Percentiles rank a stretch among this genome's conserved stretches.
Conservation (phyloP, 2,329 filamentous ascomycete genomes). For the Harringtonia lauricola region DNA sequence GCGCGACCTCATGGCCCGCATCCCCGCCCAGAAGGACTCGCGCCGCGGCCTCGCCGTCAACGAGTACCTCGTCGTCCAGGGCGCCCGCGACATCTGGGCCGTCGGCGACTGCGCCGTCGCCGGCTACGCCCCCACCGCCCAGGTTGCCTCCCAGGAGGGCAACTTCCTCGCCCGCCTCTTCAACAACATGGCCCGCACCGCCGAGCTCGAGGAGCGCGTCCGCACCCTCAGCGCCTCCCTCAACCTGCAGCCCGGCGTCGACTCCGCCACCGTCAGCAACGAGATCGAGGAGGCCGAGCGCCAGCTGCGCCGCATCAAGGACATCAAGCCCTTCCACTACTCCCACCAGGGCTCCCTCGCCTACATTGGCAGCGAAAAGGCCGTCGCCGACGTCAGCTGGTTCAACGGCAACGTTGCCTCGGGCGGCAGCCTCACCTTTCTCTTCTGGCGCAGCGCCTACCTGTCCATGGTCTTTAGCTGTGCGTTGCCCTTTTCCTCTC, state of each 20-base stretch:
- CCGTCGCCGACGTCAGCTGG: constrained; percentile 95
- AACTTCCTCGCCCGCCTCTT: constrained; percentile 90
- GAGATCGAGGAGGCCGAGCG: constrained; percentile 83
- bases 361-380: constrained; percentile 94
- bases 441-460: constrained; percentile 98
- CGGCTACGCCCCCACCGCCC: constrained; percentile 93
- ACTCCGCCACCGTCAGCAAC: constrained; percentile 54
- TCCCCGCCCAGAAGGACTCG: constrained; percentile 90
- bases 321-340: constrained; percentile 97
- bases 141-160: constrained; percentile 93
- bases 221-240: constrained; percentile 52
- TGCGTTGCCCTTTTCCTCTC: constrained; percentile 29
- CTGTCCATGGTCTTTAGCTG: constrained; percentile 99
- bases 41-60: constrained; percentile 92
- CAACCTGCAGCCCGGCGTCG: constrained; percentile 50
- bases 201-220: constrained; percentile 68
- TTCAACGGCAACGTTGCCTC: constrained; percentile 92
- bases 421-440: constrained; percentile 87
- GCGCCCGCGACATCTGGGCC: constrained; percentile 94
- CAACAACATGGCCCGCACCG: constrained; percentile 97
- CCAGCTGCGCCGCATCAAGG: constrained; percentile 78
- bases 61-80: constrained; percentile 97
- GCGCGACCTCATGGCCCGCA: constrained; percentile 81
- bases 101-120: constrained; percentile 95
- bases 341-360: constrained; percentile 93